Base-by-base conservation (phyloP, 148 eudicot species). In the Cornus kousa region DNA sequence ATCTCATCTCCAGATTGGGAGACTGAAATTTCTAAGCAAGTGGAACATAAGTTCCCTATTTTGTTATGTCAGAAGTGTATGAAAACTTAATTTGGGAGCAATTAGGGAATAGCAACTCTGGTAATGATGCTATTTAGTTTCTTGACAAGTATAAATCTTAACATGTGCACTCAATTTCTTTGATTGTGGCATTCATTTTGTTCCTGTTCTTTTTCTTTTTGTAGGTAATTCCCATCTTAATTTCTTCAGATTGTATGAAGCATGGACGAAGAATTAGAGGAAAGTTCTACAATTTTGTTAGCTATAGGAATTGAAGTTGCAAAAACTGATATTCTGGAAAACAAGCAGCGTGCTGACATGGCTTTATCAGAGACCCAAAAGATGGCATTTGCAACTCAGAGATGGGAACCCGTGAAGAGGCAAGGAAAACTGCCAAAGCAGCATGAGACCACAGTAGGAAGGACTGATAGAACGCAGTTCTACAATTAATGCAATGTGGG, bases 321-420 rank as follows among this genome's bases (percentile, higher is more conserved):
- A 77, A 53, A 82, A 75, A 76, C 77, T 14, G 86, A 89, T 28
- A 86, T 23, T 28, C 70, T 75, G 40, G 86, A 86, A 60, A 84
- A 62, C 40, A 82, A 84, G 48, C 76, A 80, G 71, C 55, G 67
- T 55, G 78, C 86, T 13, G 85, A 86, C 4, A 74, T 81, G 80
- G 84, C 85, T 4, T 69, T 86, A 31, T 76, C 86, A 6, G 91
- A 83, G 70, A 86, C 89, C 4, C 28, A 90, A 85, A 75, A 83
- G 75, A 43, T 85, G 9, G 76, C 86, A 0, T 88, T 90, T 86
- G 89, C 81, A 84, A 81, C 5, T 84, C 86, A 0, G 88, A 90
- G 14, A 86, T 90, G 92, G 87, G 82, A 62, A 86, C 92, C 17
- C 84, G 87, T 23, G 92, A 90, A 68, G 89, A 88, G 72, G 92